Evolutionary conservation across 768 basidiomycete species (phyloP), one percentile per base, ranked within the genome.

Genomic region (Cystoderma amianthinum): DNA sequence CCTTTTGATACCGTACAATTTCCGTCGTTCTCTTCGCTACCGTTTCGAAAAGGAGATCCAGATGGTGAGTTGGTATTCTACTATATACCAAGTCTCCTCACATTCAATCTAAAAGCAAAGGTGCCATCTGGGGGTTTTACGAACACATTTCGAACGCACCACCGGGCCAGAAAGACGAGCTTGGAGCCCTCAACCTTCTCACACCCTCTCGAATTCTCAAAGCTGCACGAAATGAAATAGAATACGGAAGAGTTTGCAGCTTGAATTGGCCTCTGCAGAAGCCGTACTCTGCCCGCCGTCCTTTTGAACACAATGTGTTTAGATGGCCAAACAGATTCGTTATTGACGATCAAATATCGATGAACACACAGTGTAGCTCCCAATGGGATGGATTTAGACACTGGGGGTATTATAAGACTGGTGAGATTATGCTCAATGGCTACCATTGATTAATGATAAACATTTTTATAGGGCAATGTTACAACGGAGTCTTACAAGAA

Each of bases 331-430:
- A n/a, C 7, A 28, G 16, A 36, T 36, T 9, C 18, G 41, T 30
- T 34, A 50, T 54, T n/a, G 55, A 56, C 38, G 55, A 56, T 24
- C 52, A 56, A 32, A 47, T 56, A 12, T 33, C 36, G 5, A 32
- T 53, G 43, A 54, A 56, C 28, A 54, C 55, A 1, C 55, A 56
- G 25, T 45, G 49, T 36, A 41, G 55, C 7, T 54, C 55, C 18
- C 55, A 56, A 32, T 56, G 55, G 55, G 55, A 56, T 38, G 55
- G 55, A 6, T 51, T 56, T 22, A 42, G 42, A 32, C 51, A 53
- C 32, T 53, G 47, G 44, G 50, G 45, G 16, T 48, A 44, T 38
- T 48, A 50, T 28, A 39, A 53, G 41, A 50, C 51, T 17, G 47
- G 51, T 50, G n/a, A 5, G 51, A 17, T 25, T n/a, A n/a, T n/a